Evolutionary conservation across 257 asterid species (phyloP).

Genomic region (Lycium ferocissimum): DNA sequence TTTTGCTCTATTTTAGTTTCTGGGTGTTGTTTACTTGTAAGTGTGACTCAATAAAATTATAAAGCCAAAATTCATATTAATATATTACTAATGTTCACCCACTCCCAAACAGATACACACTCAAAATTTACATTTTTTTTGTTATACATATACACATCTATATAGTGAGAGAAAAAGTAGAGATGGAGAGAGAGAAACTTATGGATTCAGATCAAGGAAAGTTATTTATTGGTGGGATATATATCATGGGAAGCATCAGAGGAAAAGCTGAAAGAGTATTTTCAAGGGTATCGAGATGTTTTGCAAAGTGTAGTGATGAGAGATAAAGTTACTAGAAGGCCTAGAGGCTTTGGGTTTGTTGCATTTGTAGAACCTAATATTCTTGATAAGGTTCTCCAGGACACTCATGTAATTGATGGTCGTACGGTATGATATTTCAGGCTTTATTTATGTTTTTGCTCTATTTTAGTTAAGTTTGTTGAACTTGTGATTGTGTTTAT

Average conservation of each 20-base stretch:
- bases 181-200: neutral
- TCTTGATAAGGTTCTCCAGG: neutral
- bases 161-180: no score
- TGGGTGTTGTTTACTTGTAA: neutral
- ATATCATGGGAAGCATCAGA: constrained; percentile 77
- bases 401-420: no score
- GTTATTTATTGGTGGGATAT: constrained; percentile 81
- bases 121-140: no score
- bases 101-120: no score
- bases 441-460: no score
- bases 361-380: constrained; percentile 71
- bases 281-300: constrained; percentile 72
- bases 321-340: constrained; percentile 73
- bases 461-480: no score
- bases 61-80: no score
- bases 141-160: no score
- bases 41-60: no score
- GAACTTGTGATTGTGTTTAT: no score
- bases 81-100: no score
- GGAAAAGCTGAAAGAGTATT: constrained; percentile 75
- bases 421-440: no score
- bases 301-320: constrained; percentile 56
- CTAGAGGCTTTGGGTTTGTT: constrained; percentile 81
- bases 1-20: neutral
- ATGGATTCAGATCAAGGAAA: constrained; percentile 93